Evolutionary conservation across 345 rosid species (phyloP).

Genomic region (Hibiscus trionum): DNA sequence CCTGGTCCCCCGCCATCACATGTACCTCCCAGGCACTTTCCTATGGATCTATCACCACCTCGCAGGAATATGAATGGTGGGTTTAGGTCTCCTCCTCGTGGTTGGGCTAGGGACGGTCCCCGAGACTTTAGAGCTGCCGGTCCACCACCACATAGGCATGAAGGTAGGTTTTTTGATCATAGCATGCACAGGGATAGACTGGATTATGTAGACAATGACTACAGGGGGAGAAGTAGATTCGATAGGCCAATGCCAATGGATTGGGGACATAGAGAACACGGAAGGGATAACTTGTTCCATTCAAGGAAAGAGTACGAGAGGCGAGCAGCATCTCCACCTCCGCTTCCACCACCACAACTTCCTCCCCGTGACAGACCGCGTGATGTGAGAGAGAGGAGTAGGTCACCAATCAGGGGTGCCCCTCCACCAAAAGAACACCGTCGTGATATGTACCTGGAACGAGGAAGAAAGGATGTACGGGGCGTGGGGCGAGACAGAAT

Average conservation of each 20-base stretch:
- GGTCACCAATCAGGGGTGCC: slow-evolving; percentile 57
- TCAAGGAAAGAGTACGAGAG: slow-evolving; percentile 56
- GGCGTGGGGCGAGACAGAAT: slow-evolving; percentile 27
- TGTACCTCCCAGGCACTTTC: slow-evolving; percentile 48
- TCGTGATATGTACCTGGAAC: slow-evolving; percentile 17
- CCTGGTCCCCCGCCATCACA: slow-evolving; percentile 37
- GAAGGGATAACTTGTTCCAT: slow-evolving; percentile 39
- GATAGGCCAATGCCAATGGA: slow-evolving; percentile 50
- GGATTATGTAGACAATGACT: slow-evolving; percentile 49
- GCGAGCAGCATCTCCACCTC: slow-evolving; percentile 36
- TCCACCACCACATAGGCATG: slow-evolving; percentile 56
- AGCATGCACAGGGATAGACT: slow-evolving; percentile 41
- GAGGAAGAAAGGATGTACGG: slow-evolving; percentile 50
- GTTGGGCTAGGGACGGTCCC: slow-evolving; percentile 52
- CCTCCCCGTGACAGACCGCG: slow-evolving; percentile 53
- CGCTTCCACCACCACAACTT: slow-evolving; percentile 16
- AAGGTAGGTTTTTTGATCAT: slow-evolving; percentile 51
- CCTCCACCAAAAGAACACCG: slow-evolving; percentile 40
- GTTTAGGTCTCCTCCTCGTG: slow-evolving; percentile 40
- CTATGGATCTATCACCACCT: slow-evolving; percentile 47
- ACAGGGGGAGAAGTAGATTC: slow-evolving; percentile 42
- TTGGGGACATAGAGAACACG: slow-evolving; percentile 54
- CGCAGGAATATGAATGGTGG: slow-evolving; percentile 49
- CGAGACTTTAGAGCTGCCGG: slow-evolving; percentile 47
- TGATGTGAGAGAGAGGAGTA: slow-evolving; percentile 67